A percentile compares a stretch with the other conserved stretches of the same genome.
phyloP scores from a whole-genome alignment of 306 rosid genomes.

The Fragaria iinumae region DNA sequence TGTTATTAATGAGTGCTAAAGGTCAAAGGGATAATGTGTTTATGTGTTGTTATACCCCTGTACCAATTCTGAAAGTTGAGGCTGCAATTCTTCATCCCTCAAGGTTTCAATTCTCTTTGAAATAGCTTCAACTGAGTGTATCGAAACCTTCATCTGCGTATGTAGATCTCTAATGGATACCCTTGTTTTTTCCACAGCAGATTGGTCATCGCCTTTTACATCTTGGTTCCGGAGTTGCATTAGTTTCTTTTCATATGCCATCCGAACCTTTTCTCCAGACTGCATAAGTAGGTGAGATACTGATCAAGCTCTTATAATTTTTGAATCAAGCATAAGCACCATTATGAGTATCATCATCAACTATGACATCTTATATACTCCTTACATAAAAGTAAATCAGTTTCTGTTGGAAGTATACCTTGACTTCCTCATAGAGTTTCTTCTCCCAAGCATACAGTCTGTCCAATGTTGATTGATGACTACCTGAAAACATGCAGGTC shows the following conservation, averaged over 20 bases:
- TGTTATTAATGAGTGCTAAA: background rate
- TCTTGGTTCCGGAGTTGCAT: slow-evolving; percentile 69
- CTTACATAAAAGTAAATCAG: background rate
- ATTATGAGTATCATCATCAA: background rate
- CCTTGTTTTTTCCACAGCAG: slow-evolving; percentile 71
- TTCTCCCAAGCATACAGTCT: slow-evolving; percentile 91
- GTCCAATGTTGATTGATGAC: slow-evolving; percentile 88
- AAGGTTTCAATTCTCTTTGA: slow-evolving; percentile 77
- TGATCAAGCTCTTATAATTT: slow-evolving; percentile 2
- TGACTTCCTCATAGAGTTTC: slow-evolving; percentile 88
- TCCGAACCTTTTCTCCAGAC: slow-evolving; percentile 81
- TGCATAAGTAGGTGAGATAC: slow-evolving; percentile 40
- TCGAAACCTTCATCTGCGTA: slow-evolving; percentile 84
- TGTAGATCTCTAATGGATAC: slow-evolving; percentile 68
- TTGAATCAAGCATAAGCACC: background rate
- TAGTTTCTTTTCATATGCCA: slow-evolving; percentile 79
- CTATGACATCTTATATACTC: background rate
- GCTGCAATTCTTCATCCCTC: slow-evolving; percentile 88
- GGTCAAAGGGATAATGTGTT: slow-evolving; percentile 6
- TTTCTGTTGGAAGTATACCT: slow-evolving; percentile 41
- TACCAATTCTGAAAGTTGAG: slow-evolving; percentile 73
- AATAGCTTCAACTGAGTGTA: slow-evolving; percentile 83
- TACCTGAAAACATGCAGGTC: slow-evolving; percentile 43
- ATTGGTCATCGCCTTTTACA: slow-evolving; percentile 64
- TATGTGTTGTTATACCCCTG: slow-evolving; percentile 51